Conservation (phyloP, 306 rosid species). For the Rosa multiflora region DNA sequence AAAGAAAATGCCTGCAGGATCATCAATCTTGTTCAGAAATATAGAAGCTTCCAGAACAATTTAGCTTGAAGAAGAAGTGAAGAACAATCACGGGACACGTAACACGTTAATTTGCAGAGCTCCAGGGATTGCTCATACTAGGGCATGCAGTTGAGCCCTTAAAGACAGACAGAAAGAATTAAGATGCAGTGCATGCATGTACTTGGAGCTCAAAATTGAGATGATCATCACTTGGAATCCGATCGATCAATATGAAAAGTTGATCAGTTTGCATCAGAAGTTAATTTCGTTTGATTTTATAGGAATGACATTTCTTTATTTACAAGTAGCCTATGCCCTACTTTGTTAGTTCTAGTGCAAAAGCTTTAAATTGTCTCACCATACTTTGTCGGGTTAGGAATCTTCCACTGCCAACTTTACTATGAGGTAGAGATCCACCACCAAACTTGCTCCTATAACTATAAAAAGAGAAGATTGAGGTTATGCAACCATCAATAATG, state of each 20-base stretch:
- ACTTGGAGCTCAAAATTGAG: not conserved
- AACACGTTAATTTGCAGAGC: not conserved
- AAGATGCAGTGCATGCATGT: not conserved
- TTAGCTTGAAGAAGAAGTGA: not conserved
- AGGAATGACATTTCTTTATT: not conserved
- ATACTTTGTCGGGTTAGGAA: not conserved
- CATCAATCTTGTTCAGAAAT: not conserved
- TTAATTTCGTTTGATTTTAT: not conserved
- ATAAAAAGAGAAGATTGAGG: not conserved
- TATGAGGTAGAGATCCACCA: not conserved
- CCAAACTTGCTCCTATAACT: not conserved
- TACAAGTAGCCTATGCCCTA: not conserved
- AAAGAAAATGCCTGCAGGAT: not conserved
- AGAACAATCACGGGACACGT: not conserved
- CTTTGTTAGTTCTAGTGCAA: not conserved
- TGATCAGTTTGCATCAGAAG: not conserved
- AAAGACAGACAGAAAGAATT: not conserved
- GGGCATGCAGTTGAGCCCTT: constrained; percentile 7
- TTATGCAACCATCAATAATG: not conserved
- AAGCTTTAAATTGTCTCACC: not conserved
- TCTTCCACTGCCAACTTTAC: not conserved
- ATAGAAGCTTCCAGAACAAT: not conserved
- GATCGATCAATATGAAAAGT: not conserved
- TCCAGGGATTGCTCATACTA: not conserved
- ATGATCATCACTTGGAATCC: not conserved